These are phyloP conservation scores for Dactylis glomerata DNA, from an alignment of 176 grass and related monocot genomes.

Conservation along the genomic window DNA sequence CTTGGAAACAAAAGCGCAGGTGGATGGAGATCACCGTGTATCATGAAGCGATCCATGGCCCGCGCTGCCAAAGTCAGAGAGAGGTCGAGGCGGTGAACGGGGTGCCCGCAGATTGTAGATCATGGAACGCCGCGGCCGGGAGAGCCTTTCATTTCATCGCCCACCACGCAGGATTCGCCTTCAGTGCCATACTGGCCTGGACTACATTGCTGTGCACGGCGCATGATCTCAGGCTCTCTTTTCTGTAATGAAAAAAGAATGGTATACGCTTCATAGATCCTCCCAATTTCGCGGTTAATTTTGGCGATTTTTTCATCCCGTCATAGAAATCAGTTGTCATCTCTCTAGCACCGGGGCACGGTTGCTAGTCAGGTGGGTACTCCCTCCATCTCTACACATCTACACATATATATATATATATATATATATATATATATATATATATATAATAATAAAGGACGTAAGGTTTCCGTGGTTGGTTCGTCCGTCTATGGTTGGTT, in stretches of 20 bases:
- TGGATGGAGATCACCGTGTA: neutral
- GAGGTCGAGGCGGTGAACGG: neutral
- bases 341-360: too few species aligned
- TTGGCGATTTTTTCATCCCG: too few species aligned
- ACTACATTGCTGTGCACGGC: neutral
- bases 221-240: neutral
- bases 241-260: neutral
- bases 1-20: constrained; percentile 3
- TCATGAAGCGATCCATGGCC: neutral
- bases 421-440: too few species aligned
- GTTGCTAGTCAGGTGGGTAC: too few species aligned
- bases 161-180: neutral
- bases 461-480: too few species aligned
- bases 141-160: neutral
- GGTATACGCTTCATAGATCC: too few species aligned
- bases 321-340: too few species aligned
- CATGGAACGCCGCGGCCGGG: neutral
- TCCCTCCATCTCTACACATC: too few species aligned
- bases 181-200: neutral
- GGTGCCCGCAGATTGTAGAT: neutral
- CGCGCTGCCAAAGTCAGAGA: neutral
- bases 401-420: too few species aligned
- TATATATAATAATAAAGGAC: too few species aligned
- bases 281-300: too few species aligned
- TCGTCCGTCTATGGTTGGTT: too few species aligned